Percentiles rank a stretch among this genome's conserved stretches.
These are phyloP conservation scores for Conoideocrella luteorostrata DNA, from an alignment of 2,329 filamentous ascomycete species.

Conservation along the genomic window DNA sequence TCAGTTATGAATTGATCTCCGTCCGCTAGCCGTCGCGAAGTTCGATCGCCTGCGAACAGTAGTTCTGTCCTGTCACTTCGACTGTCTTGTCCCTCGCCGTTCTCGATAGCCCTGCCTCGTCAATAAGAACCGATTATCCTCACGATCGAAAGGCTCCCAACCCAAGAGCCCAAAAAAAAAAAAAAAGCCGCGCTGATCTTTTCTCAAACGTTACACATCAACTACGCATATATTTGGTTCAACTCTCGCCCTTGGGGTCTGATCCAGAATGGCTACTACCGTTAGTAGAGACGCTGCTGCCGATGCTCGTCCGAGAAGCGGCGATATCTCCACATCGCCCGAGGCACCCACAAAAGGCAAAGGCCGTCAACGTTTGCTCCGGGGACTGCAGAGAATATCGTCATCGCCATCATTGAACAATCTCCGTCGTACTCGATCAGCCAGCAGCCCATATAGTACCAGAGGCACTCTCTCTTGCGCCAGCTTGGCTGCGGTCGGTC, in stretches of 20 bases:
- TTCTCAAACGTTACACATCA: no score
- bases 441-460: conserved; percentile 60
- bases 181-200: no score
- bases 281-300: conserved; percentile 14
- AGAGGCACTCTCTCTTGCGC: conserved; percentile 48
- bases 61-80: no score
- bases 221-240: no score
- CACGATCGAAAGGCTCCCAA: no score
- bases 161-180: no score
- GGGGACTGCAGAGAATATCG: conserved; percentile 72
- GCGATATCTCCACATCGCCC: conserved; percentile 14
- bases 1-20: conserved; percentile 1
- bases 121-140: no score
- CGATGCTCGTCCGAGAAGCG: conserved; percentile 19
- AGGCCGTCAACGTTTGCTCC: conserved; percentile 62
- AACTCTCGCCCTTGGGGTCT: no score
- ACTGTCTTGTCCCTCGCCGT: no score
- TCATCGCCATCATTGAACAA: conserved; percentile 69
- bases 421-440: conserved; percentile 57
- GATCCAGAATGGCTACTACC: conserved; percentile 2
- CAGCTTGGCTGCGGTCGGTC: conserved; percentile 39
- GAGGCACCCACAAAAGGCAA: conserved; percentile 48
- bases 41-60: neutral
- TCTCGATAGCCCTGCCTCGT: no score
- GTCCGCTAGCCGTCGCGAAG: neutral